Percentiles rank a stretch among this genome's conserved stretches.
Evolutionary conservation across 805 yeast species (phyloP).

Genomic region (Yarrowia sp.): DNA sequence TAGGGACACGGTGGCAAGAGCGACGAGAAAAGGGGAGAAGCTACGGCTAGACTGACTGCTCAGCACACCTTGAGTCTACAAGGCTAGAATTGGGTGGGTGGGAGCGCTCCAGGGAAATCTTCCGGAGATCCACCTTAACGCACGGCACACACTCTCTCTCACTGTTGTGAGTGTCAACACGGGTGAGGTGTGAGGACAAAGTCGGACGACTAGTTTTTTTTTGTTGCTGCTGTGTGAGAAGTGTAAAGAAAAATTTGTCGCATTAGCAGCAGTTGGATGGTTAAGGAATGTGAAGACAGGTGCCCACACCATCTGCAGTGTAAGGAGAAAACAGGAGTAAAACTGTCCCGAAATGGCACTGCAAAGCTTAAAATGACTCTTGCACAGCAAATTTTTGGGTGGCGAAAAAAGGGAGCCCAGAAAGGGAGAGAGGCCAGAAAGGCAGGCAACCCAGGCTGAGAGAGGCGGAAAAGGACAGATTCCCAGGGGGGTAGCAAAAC

Average conservation of each 20-base stretch:
- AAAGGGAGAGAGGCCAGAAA: not conserved
- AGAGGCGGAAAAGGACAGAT: not conserved
- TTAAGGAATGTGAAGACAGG: constrained; percentile 29
- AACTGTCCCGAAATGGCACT: constrained; percentile 16
- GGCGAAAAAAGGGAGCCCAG: constrained; percentile 23
- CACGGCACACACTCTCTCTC: too few relatives aligned
- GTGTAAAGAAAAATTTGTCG: constrained; percentile 31
- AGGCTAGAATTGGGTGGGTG: constrained; percentile 1
- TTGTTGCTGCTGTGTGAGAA: constrained; percentile 1
- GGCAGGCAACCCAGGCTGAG: constrained; percentile 1
- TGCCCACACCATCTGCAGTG: constrained; percentile 35
- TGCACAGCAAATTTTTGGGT: constrained; percentile 26
- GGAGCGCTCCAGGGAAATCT: too few relatives aligned
- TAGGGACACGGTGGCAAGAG: constrained; percentile 37
- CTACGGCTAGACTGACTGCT: constrained; percentile 32
- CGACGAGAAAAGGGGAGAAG: constrained; percentile 17
- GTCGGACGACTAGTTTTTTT: not conserved
- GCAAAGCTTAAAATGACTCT: constrained; percentile 34
- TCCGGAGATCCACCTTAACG: not conserved
- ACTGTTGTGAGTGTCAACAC: too few relatives aligned
- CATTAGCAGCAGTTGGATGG: constrained; percentile 32
- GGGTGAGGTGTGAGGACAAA: not conserved
- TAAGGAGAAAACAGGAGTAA: constrained; percentile 20
- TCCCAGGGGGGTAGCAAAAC: not conserved
- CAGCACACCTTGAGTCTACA: not conserved